Conservation (phyloP, 2,329 filamentous ascomycete genomes). For the Talaromyces atroroseus region DNA sequence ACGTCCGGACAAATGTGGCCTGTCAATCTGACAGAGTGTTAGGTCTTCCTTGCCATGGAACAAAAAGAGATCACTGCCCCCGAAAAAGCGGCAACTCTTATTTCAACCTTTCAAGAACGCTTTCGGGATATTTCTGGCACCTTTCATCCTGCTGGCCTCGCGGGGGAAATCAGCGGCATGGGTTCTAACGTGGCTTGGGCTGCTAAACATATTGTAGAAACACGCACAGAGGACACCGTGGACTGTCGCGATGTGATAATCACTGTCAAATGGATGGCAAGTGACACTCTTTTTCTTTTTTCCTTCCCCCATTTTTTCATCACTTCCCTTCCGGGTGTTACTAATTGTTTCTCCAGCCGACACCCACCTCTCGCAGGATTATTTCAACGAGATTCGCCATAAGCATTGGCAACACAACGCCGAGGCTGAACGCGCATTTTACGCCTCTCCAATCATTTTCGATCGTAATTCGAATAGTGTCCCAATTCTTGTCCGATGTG, state of each 20-base stretch:
- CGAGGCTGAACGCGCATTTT: conserved; percentile 51
- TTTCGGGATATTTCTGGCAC: conserved; percentile 65
- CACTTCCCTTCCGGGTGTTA: not conserved
- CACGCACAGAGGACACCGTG: conserved; percentile 19
- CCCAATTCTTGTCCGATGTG: conserved; percentile 63
- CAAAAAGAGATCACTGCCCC: conserved; percentile 58
- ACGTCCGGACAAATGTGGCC: not conserved
- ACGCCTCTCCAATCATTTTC: conserved; percentile 66
- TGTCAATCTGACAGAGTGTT: not conserved
- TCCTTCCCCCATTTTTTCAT: no score
- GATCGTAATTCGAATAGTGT: conserved; percentile 67
- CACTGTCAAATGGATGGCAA: conserved; percentile 68
- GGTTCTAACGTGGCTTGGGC: conserved; percentile 71
- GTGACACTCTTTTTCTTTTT: no score
- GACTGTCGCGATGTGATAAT: conserved; percentile 53
- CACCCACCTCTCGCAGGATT: conserved; percentile 63
- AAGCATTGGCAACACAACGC: conserved; percentile 52
- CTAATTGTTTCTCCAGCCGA: conserved; percentile 22
- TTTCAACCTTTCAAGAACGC: conserved; percentile 58
- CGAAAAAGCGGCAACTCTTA: conserved; percentile 57
- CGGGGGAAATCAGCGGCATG: conserved; percentile 65
- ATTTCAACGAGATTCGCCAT: conserved; percentile 59
- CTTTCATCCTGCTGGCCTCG: conserved; percentile 60
- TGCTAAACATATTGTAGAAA: conserved; percentile 36
- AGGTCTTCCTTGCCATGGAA: conserved; percentile 72